A percentile compares a stretch with the other conserved stretches of the same genome.
These are phyloP conservation scores for Suillus placidus DNA, from an alignment of 768 basidiomycete genomes.

Conservation along the genomic window DNA sequence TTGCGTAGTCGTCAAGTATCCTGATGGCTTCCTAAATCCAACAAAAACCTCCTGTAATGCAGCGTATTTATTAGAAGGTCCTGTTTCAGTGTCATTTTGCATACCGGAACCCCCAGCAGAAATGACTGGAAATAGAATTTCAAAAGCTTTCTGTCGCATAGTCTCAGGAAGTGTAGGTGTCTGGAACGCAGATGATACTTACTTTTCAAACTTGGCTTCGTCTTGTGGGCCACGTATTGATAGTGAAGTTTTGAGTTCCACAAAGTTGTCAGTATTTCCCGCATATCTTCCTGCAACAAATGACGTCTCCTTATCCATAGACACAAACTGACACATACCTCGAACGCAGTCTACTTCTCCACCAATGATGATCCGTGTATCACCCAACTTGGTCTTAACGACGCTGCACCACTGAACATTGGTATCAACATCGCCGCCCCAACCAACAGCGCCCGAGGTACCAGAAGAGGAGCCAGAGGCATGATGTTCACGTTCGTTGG, in stretches of 20 bases:
- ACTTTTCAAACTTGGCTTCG: constrained; percentile 81
- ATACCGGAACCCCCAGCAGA: constrained; percentile 85
- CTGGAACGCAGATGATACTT: constrained; percentile 20
- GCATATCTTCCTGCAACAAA: constrained; percentile 57
- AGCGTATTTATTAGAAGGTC: constrained; percentile 8
- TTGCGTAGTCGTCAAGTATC: constrained; percentile 65
- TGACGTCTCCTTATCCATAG: neutral
- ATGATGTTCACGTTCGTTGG: constrained; percentile 22
- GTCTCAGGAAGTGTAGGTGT: constrained; percentile 5
- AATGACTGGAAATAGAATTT: constrained; percentile 94
- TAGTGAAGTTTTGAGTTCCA: constrained; percentile 88
- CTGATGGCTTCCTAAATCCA: constrained; percentile 83
- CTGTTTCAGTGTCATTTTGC: constrained; percentile 24
- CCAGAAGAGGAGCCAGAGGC: constrained; percentile 37
- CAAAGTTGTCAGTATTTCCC: constrained; percentile 65
- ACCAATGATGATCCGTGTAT: constrained; percentile 73
- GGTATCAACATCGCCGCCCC: constrained; percentile 84
- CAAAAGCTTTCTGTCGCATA: constrained; percentile 69
- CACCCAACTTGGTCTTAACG: constrained; percentile 81
- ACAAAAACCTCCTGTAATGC: constrained; percentile 73
- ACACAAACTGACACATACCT: constrained; percentile 45
- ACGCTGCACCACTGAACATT: constrained; percentile 92
- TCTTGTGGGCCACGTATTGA: constrained; percentile 65
- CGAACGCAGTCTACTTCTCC: constrained; percentile 92
- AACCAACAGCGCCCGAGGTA: constrained; percentile 45